Conservation (phyloP, 768 basidiomycete genomes). For the Boletus eberwhitei region DNA sequence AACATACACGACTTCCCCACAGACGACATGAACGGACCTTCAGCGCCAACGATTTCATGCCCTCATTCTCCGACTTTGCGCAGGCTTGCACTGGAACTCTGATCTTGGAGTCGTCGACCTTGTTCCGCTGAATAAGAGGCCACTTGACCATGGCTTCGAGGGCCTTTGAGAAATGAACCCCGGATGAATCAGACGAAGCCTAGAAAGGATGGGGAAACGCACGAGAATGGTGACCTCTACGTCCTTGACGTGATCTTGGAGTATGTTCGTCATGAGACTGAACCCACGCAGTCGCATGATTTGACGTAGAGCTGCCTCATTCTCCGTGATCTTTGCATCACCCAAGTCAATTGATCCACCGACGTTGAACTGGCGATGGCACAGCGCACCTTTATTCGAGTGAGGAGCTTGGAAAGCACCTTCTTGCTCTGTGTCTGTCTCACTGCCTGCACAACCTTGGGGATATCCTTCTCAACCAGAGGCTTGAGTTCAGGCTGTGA, state of each 20-base stretch:
- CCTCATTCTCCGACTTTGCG: constrained; percentile 52
- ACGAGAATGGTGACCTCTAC: constrained; percentile 69
- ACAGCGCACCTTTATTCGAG: constrained; percentile 70
- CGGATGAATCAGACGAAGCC: neutral
- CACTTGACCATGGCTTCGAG: constrained; percentile 69
- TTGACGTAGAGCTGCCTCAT: constrained; percentile 71
- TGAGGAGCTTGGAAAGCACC: constrained; percentile 78
- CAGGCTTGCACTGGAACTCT: constrained; percentile 59
- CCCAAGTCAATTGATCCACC: neutral
- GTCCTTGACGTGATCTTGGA: constrained; percentile 74
- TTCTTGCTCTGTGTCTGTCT: constrained; percentile 83
- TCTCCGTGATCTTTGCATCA: constrained; percentile 71
- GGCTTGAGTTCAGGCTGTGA: constrained; percentile 73
- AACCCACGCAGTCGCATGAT: constrained; percentile 92
- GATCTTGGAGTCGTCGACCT: constrained; percentile 82
- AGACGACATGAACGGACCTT: constrained; percentile 43
- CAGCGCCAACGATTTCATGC: constrained; percentile 55
- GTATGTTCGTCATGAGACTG: constrained; percentile 84
- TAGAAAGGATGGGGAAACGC: constrained; percentile 25
- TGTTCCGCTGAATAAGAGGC: constrained; percentile 85
- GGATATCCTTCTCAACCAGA: constrained; percentile 74
- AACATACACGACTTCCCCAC: neutral
- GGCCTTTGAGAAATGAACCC: constrained; percentile 37
- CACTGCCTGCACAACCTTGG: constrained; percentile 88
- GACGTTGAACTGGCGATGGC: neutral